Percentiles rank a stretch among this genome's conserved stretches.
phyloP scores from a whole-genome alignment of 176 grass and related monocot genomes.

The Hordeum vulgare region MorexV3_pseudomolecules_assembly NC_058523.1:492895807-492896306 shows the following conservation, averaged over 20 bases:
- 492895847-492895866: constrained; percentile 84
- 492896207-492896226: not conserved
- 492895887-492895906: constrained; percentile 85
- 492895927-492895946: constrained; percentile 92
- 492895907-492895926: constrained; percentile 81
- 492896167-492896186: not conserved
- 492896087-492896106: not conserved
- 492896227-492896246: not conserved
- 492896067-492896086: not conserved
- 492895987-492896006: constrained; percentile 2
- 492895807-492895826: constrained; percentile 69
- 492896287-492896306: not conserved
- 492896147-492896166: not conserved
- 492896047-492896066: not conserved
- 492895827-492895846: constrained; percentile 49
- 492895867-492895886: constrained; percentile 78
- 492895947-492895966: constrained; percentile 83
- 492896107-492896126: not conserved
- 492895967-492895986: constrained; percentile 45
- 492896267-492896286: not conserved
- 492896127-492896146: not conserved
- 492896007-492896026: not conserved
- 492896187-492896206: not conserved
- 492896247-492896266: not conserved
- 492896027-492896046: not conserved